A percentile compares a stretch with the other conserved stretches of the same genome.
phyloP scores from a whole-genome alignment of 805 yeast species.

The Barnettozyma vustinii region DNA sequence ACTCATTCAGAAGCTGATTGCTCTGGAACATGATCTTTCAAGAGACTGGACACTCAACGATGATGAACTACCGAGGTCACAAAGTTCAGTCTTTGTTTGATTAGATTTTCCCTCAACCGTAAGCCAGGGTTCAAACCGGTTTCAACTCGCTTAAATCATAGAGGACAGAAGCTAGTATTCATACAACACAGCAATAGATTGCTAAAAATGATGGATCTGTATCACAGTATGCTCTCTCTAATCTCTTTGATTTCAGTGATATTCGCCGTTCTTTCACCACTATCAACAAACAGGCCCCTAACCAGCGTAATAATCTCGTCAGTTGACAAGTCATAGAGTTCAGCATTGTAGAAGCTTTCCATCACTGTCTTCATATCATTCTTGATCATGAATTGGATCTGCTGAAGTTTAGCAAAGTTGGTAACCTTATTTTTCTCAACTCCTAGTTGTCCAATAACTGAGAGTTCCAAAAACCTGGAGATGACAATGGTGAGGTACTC shows the following conservation, averaged over 20 bases:
- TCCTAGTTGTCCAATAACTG: conserved; percentile 11
- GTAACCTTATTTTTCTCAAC: conserved; percentile 7
- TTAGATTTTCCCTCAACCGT: too few relatives aligned
- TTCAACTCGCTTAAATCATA: too few relatives aligned
- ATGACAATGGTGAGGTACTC: conserved; percentile 19
- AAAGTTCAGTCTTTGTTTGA: conserved; percentile 11
- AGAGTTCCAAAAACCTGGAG: conserved; percentile 12
- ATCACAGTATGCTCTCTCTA: background rate
- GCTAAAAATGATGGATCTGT: background rate
- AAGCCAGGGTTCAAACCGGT: too few relatives aligned
- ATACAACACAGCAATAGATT: background rate
- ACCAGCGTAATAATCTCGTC: conserved; percentile 33
- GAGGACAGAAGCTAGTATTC: background rate
- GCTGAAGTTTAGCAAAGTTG: conserved; percentile 19
- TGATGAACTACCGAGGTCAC: conserved; percentile 1
- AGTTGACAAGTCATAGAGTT: conserved; percentile 33
- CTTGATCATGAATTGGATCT: conserved; percentile 18
- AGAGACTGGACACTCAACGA: background rate
- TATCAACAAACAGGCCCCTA: conserved; percentile 36
- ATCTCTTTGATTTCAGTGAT: conserved; percentile 39
- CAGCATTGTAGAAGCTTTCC: conserved; percentile 36
- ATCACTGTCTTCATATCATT: conserved; percentile 37
- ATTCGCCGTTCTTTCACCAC: conserved; percentile 29
- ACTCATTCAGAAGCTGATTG: background rate
- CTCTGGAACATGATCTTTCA: background rate